Evolutionary conservation across 2,329 filamentous ascomycete genomes (phyloP), one percentile per base, ranked within the genome.

Genomic region (Acephala macrosclerotiorum): DNA sequence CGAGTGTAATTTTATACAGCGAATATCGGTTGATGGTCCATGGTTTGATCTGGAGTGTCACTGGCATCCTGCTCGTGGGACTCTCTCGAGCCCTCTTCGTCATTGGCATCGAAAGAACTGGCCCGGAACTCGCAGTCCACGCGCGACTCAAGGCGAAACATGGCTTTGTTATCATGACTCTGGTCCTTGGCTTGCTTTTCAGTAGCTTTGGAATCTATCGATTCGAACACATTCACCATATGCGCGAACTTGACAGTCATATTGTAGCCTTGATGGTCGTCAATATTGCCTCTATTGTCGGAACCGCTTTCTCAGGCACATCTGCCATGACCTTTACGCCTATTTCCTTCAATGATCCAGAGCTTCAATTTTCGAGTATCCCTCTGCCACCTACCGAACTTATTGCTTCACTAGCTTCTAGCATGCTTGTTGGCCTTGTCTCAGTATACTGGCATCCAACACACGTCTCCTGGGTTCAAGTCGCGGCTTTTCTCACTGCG

Each of bases 1-100:
- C 64, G 11, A 53, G 49, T 25, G 20, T 69, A 5, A 60, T 73
- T 5, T 53, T 75, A 16, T 71, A 71, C 35, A 70, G 71, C 56
- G 74, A 75, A 61, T 71, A 71, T 60, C 71, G 72, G 33, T 70
- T 74, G n/a, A 74, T 65, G 51, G 70, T 75, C n/a, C 68, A 65
- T 18, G 73, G 73, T 22, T 57, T 75, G 6, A 42, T 75, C 12
- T 70, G 60, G 26, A 64, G 73, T 11, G 26, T 71, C 7, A 49
- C 58, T 18, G 63, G 69, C 9, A 64, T 73, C 25, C 47, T 71
- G 1, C 59, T 66, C 16, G 66, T 71, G 6, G 72, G 74, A 11
- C 16, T 73, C 22, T 65, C 69, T 45, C 61, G 69, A 51, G 72
- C 68, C 9, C 61, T 60, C n/a, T 70, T 74, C 18, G 53, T 65